These are phyloP conservation scores for Brasilioporus rufonigricans DNA, from an alignment of 768 basidiomycete genomes.

Conservation along the genomic window DNA sequence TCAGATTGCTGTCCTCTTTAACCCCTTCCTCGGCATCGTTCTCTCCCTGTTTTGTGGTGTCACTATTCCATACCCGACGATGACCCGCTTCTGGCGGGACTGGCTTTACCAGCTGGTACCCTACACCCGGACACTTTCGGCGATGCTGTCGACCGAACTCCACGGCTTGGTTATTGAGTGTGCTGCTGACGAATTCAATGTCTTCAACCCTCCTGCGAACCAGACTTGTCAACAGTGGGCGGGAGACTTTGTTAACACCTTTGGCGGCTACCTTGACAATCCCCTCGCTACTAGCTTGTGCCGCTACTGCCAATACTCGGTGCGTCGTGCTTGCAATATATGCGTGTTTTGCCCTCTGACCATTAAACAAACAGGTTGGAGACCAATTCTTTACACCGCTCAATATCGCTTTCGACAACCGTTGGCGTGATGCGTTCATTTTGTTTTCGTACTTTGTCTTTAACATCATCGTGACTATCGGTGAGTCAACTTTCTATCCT, in stretches of 20 bases:
- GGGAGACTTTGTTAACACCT: constrained; percentile 52
- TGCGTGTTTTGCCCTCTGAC: background rate
- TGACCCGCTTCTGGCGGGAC: constrained; percentile 67
- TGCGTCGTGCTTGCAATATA: constrained; percentile 15
- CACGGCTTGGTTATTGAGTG: constrained; percentile 67
- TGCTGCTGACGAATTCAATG: constrained; percentile 62
- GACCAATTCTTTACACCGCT: constrained; percentile 70
- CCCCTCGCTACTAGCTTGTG: constrained; percentile 57
- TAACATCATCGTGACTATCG: constrained; percentile 63
- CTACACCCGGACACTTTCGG: constrained; percentile 65
- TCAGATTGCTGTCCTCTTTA: constrained; percentile 76
- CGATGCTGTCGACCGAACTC: constrained; percentile 77
- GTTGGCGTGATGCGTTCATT: constrained; percentile 72
- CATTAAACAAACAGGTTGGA: constrained; percentile 38
- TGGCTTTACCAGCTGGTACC: constrained; percentile 78
- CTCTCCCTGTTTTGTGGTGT: constrained; percentile 80
- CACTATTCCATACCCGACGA: constrained; percentile 63
- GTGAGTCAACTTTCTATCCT: constrained; percentile 26
- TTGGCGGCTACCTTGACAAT: constrained; percentile 78
- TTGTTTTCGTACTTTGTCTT: constrained; percentile 66
- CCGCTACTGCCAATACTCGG: constrained; percentile 67
- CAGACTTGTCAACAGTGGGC: constrained; percentile 77
- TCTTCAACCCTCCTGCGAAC: constrained; percentile 70
- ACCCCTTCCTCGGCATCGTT: constrained; percentile 67
- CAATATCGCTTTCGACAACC: constrained; percentile 57